phyloP scores from a whole-genome alignment of 2,329 filamentous ascomycete species.

The Cladosporium sphaerospermum region DNA sequence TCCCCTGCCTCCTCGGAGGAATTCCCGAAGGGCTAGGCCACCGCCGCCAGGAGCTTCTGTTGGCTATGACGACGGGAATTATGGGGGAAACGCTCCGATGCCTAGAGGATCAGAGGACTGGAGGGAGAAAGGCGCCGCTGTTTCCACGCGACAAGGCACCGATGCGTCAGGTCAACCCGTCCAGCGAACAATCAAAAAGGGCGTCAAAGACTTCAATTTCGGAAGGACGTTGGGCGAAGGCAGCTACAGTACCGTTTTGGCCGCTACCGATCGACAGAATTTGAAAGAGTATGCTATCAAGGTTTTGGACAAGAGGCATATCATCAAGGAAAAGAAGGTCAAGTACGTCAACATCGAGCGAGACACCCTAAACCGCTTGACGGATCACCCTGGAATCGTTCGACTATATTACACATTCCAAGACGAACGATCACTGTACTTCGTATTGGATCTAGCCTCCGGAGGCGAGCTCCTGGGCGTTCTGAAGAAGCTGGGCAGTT shows the following conservation, averaged over 20 bases:
- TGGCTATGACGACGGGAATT: constrained; percentile 21
- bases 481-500: constrained; percentile 87
- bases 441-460: constrained; percentile 87
- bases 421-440: constrained; percentile 92
- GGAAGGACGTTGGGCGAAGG: constrained; percentile 86
- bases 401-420: constrained; percentile 98
- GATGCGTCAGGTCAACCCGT: constrained; percentile 73
- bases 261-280: constrained; percentile 88
- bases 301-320: constrained; percentile 94
- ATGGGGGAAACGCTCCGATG: constrained; percentile 43
- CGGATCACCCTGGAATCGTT: constrained; percentile 93
- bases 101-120: constrained; percentile 75
- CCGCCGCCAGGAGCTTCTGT: constrained; percentile 16
- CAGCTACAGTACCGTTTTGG: constrained; percentile 92
- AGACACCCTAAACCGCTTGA: constrained; percentile 91
- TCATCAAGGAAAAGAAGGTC: constrained; percentile 99
- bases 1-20: constrained; percentile 66
- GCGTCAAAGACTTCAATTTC: constrained; percentile 94
- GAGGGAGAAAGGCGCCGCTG: constrained; percentile 90
- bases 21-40: constrained; percentile 56
- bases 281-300: constrained; percentile 97
- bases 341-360: constrained; percentile 99
- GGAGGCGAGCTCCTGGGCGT: constrained; percentile 89
- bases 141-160: constrained; percentile 72
- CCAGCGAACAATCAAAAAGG: constrained; percentile 84